phyloP scores from a whole-genome alignment of 306 rosid genomes.

The Corylus avellana region DNA sequence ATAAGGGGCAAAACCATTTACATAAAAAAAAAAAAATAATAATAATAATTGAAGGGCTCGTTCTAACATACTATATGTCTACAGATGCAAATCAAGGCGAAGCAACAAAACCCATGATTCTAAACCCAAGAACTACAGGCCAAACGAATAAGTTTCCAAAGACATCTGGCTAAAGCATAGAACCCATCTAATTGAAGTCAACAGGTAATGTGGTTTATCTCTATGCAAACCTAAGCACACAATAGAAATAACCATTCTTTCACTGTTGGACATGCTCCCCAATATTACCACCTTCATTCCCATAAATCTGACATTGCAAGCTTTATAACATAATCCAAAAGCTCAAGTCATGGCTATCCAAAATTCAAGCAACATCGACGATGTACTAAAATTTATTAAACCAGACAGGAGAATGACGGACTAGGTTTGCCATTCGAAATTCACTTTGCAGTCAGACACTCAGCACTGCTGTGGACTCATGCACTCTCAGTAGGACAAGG shows the following conservation, averaged over 20 bases:
- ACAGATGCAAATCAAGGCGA: neutral
- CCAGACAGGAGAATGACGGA: neutral
- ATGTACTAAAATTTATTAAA: neutral
- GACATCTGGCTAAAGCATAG: neutral
- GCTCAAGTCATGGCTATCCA: neutral
- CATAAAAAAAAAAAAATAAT: neutral
- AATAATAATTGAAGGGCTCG: neutral
- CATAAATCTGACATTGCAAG: neutral
- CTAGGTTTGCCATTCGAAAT: neutral
- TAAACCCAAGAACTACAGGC: neutral
- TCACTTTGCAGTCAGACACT: neutral
- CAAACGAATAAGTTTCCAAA: neutral
- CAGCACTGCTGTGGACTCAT: neutral
- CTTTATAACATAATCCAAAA: neutral
- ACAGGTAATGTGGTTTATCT: neutral
- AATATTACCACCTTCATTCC: neutral
- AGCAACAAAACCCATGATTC: neutral
- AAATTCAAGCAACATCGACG: neutral
- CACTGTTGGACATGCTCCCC: neutral
- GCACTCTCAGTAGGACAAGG: neutral
- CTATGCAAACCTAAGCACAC: neutral
- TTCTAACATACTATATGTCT: neutral
- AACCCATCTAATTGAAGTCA: neutral
- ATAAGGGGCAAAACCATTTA: neutral
- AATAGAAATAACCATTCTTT: neutral